Percentiles rank a stretch among this genome's conserved stretches.
phyloP scores from a whole-genome alignment of 805 yeast genomes.

The Jamesozyma rosinii region DNA sequence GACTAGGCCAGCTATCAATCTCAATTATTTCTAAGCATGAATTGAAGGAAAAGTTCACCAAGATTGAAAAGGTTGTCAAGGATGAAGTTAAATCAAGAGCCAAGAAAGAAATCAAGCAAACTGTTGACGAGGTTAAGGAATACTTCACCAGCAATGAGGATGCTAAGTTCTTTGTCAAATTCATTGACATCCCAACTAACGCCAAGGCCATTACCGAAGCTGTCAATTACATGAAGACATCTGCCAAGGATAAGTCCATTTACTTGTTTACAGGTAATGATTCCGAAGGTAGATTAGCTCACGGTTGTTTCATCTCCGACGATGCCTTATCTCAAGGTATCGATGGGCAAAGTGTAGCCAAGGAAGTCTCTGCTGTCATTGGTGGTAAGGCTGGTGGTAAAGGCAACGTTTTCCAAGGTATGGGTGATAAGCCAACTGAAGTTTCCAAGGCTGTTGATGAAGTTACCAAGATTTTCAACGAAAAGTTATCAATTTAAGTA shows the following conservation, averaged over 20 bases:
- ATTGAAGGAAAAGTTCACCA: conserved; percentile 63
- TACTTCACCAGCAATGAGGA: conserved; percentile 50
- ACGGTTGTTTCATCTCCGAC: conserved; percentile 82
- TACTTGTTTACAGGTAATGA: conserved; percentile 68
- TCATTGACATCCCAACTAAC: conserved; percentile 63
- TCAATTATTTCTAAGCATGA: conserved; percentile 72
- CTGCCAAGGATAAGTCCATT: conserved; percentile 62
- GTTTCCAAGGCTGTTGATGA: conserved; percentile 66
- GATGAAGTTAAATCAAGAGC: conserved; percentile 83
- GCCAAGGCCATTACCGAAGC: conserved; percentile 95
- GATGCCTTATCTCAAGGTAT: conserved; percentile 60
- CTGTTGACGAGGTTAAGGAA: conserved; percentile 64
- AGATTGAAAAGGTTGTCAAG: conserved; percentile 76
- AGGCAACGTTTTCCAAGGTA: conserved; percentile 93
- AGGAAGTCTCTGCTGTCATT: conserved; percentile 56
- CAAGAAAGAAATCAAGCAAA: conserved; percentile 77
- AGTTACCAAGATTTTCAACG: conserved; percentile 50
- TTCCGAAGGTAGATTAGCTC: conserved; percentile 71
- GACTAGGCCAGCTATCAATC: conserved; percentile 70
- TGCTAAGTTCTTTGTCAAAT: conserved; percentile 54
- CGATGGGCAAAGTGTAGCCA: conserved; percentile 67
- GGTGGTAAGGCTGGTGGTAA: conserved; percentile 99
- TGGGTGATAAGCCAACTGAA: conserved; percentile 75
- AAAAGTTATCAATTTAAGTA: conserved; percentile 38
- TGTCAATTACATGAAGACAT: conserved; percentile 69